Evolutionary conservation across 2,329 filamentous ascomycete genomes (phyloP).

Genomic region (Cordyceps tenuipes): DNA sequence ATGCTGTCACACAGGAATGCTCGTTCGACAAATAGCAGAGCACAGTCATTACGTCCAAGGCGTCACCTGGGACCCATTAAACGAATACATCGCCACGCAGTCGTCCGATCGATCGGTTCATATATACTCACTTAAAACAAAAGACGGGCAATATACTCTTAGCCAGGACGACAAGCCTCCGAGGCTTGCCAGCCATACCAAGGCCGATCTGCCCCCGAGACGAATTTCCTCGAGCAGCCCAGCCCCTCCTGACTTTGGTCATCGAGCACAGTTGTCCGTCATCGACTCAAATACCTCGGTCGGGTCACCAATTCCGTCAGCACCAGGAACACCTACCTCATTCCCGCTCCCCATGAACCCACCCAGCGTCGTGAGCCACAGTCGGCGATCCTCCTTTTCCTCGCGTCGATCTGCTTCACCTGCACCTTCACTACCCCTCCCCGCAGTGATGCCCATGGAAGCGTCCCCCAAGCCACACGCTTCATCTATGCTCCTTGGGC

Average conservation of each 20-base stretch:
- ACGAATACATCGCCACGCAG: slow-evolving; percentile 96
- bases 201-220: slow-evolving; percentile 85
- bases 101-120: slow-evolving; percentile 97
- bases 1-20: slow-evolving; percentile 35
- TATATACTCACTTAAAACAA: slow-evolving; percentile 92
- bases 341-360: slow-evolving; percentile 93
- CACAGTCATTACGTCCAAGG: slow-evolving; percentile 98
- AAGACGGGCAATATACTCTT: slow-evolving; percentile 89
- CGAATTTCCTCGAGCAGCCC: slow-evolving; percentile 88
- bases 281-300: slow-evolving; percentile 45
- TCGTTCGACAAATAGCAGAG: slow-evolving; percentile 90
- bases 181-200: slow-evolving; percentile 68
- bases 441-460: slow-evolving; percentile 90
- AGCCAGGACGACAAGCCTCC: slow-evolving; percentile 58
- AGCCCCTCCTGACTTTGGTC: slow-evolving; percentile 72
- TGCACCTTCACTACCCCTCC: slow-evolving; percentile 85
- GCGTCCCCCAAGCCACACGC: slow-evolving; percentile 73
- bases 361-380: slow-evolving; percentile 79
- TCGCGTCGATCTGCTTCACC: slow-evolving; percentile 83
- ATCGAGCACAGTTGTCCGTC: slow-evolving; percentile 55
- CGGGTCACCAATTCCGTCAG: slow-evolving; percentile 80
- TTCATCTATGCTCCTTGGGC: slow-evolving; percentile 39
- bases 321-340: slow-evolving; percentile 87
- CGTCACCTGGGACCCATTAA: slow-evolving; percentile 95
- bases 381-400: slow-evolving; percentile 89